A percentile compares a stretch with the other conserved stretches of the same genome.
phyloP scores from a whole-genome alignment of 768 basidiomycete genomes.

The Plicaturopsis crispa region DNA sequence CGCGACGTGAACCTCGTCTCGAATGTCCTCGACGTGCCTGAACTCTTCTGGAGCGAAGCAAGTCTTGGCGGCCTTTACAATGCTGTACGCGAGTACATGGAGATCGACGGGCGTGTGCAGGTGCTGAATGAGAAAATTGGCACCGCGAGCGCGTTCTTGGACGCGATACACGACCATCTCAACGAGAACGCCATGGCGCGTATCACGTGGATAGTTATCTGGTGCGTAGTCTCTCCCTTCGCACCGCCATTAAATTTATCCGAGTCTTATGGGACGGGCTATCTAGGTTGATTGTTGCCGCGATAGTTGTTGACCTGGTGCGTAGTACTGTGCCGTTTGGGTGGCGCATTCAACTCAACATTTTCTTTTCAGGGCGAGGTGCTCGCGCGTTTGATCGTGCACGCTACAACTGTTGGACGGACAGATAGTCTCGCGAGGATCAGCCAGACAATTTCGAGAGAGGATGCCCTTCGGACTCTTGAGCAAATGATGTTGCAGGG shows the following conservation, averaged over 20 bases:
- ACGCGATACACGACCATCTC: slow-evolving; percentile 89
- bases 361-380: slow-evolving; percentile 59
- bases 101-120: slow-evolving; percentile 76
- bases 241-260: slow-evolving; percentile 26
- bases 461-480: slow-evolving; percentile 31
- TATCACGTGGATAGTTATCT: slow-evolving; percentile 78
- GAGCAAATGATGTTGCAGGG: slow-evolving; percentile 30
- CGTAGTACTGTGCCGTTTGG: slow-evolving; percentile 15
- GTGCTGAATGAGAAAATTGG: slow-evolving; percentile 84
- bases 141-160: slow-evolving; percentile 85
- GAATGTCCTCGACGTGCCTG: slow-evolving; percentile 90
- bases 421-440: slow-evolving; percentile 5
- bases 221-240: slow-evolving; percentile 38
- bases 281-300: slow-evolving; percentile 79
- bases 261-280: slow-evolving; percentile 9
- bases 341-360: background rate
- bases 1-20: slow-evolving; percentile 88
- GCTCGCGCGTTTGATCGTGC: slow-evolving; percentile 66
- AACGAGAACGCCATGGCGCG: slow-evolving; percentile 87
- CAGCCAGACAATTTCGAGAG: slow-evolving; percentile 14
- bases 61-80: slow-evolving; percentile 85
- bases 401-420: slow-evolving; percentile 35
- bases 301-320: slow-evolving; percentile 83
- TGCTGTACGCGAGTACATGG: slow-evolving; percentile 92
- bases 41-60: slow-evolving; percentile 93